phyloP scores from a whole-genome alignment of 2,329 filamentous ascomycete genomes.

The Metarhizium brunneum region DNA sequence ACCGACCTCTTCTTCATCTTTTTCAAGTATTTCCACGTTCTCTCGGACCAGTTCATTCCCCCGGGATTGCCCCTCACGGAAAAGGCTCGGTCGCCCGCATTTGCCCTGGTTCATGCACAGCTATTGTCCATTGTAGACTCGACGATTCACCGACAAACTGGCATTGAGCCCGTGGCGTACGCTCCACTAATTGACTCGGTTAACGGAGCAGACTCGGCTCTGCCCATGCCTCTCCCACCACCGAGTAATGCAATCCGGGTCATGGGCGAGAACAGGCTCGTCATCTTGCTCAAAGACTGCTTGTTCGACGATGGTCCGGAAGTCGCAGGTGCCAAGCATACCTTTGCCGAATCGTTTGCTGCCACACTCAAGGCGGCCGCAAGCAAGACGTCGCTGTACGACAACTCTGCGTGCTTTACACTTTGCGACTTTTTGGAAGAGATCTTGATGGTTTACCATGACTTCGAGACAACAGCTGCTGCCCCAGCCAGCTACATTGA shows the following conservation, averaged over 20 bases:
- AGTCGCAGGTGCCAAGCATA: slow-evolving; percentile 41
- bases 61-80: slow-evolving; percentile 40
- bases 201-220: slow-evolving; percentile 52
- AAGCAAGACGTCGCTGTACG: slow-evolving; percentile 67
- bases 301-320: slow-evolving; percentile 41
- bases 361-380: slow-evolving; percentile 64
- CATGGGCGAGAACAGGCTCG: slow-evolving; percentile 82
- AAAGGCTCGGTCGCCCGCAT: slow-evolving; percentile 60
- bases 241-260: slow-evolving; percentile 62
- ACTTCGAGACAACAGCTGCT: slow-evolving; percentile 31
- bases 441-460: slow-evolving; percentile 53
- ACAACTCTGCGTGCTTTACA: slow-evolving; percentile 77
- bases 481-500: slow-evolving; percentile 45
- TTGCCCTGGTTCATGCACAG: slow-evolving; percentile 75
- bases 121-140: slow-evolving; percentile 70
- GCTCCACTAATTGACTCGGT: slow-evolving; percentile 35
- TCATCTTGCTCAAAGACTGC: slow-evolving; percentile 75
- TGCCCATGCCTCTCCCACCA: slow-evolving; percentile 53
- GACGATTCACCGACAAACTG: slow-evolving; percentile 69
- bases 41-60: slow-evolving; percentile 66
- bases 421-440: slow-evolving; percentile 90
- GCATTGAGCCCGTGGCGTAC: slow-evolving; percentile 31
- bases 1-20: slow-evolving; percentile 90
- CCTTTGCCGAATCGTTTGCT: slow-evolving; percentile 71
- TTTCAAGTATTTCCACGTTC: slow-evolving; percentile 75